phyloP scores from a whole-genome alignment of 306 rosid genomes.

The Begonia fuchsioides region DNA sequence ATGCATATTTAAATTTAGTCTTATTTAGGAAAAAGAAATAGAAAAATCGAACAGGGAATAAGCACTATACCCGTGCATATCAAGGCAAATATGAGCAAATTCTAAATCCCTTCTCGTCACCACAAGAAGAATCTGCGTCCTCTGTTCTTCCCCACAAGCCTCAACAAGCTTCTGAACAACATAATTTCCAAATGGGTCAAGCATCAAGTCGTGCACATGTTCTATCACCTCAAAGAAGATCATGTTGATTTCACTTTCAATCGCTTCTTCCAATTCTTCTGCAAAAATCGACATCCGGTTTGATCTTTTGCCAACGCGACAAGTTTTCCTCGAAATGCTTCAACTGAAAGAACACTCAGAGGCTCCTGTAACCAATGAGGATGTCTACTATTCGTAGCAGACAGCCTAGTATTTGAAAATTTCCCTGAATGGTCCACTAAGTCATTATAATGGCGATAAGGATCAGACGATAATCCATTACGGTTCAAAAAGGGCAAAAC shows the following conservation, averaged over 20 bases:
- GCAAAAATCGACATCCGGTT: constrained; percentile 21
- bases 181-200: constrained; percentile 35
- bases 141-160: constrained; percentile 36
- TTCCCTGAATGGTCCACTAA: not conserved
- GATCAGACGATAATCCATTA: not conserved
- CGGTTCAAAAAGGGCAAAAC: constrained; percentile 5
- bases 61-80: constrained; percentile 34
- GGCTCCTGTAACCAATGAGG: constrained; percentile 10
- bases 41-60: not conserved
- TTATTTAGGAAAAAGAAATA: no score
- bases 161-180: constrained; percentile 45
- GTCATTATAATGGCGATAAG: not conserved
- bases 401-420: constrained; percentile 1
- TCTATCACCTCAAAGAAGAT: constrained; percentile 25
- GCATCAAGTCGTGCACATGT: constrained; percentile 21
- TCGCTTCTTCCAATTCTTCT: constrained; percentile 15
- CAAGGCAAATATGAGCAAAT: constrained; percentile 23
- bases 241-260: constrained; percentile 4
- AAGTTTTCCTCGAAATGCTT: constrained; percentile 16
- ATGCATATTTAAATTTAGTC: no score
- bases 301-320: constrained; percentile 25
- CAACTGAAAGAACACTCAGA: not conserved
- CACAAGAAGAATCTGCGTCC: constrained; percentile 18
- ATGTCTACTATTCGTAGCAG: not conserved
- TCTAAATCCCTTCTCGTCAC: constrained; percentile 3